Percentiles rank a stretch among this genome's conserved stretches.
phyloP scores from a whole-genome alignment of 2,329 filamentous ascomycete genomes.

The Gaeumannomyces tritici region DNA sequence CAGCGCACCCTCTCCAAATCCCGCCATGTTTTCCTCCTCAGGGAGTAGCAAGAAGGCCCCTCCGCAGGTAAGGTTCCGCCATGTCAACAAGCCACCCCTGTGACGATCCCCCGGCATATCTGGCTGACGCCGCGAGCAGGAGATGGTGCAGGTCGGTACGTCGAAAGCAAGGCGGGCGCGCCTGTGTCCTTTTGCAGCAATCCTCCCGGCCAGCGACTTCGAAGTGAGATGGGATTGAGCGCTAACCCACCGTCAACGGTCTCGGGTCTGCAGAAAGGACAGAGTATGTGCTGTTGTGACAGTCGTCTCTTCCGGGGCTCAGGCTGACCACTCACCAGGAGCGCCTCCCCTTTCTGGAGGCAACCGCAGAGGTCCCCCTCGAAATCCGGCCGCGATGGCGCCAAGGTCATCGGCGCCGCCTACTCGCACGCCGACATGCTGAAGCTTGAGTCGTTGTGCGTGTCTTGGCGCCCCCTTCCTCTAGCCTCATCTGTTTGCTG shows the following conservation, averaged over 20 bases:
- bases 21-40: constrained; percentile 55
- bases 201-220: too few relatives aligned
- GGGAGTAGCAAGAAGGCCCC: constrained; percentile 59
- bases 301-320: background rate
- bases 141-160: constrained; percentile 99
- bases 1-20: background rate
- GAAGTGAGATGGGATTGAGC: background rate
- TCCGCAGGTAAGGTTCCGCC: constrained; percentile 51
- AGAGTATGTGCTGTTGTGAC: constrained; percentile 39
- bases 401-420: constrained; percentile 71
- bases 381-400: constrained; percentile 47
- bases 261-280: constrained; percentile 42
- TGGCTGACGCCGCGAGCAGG: constrained; percentile 38
- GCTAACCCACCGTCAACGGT: constrained; percentile 11
- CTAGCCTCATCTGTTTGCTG: background rate
- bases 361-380: constrained; percentile 37
- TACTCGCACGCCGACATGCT: constrained; percentile 96
- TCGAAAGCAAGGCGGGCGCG: constrained; percentile 10
- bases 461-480: constrained; percentile 6
- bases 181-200: too few relatives aligned
- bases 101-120: background rate
- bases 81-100: constrained; percentile 19
- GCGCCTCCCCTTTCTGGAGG: constrained; percentile 82
- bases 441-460: constrained; percentile 74
- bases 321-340: constrained; percentile 43